phyloP scores from a whole-genome alignment of 768 basidiomycete genomes.

The Auricularia sp. region DNA sequence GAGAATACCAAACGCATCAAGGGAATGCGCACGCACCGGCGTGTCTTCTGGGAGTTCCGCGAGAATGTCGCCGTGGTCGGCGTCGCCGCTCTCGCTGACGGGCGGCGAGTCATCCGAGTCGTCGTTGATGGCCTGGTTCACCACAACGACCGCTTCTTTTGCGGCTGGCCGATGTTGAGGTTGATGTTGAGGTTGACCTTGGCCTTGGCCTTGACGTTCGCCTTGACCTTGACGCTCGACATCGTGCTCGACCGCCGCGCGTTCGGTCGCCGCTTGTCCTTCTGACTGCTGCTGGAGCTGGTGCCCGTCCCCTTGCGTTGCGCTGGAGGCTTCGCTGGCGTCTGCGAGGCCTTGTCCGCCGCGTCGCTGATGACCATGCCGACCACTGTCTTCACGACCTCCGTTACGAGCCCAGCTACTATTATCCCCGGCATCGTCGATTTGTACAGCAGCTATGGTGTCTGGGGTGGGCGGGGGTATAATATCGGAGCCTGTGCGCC shows the following conservation, averaged over 20 bases:
- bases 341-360: not conserved
- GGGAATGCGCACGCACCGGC: slow-evolving; percentile 40
- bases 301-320: slow-evolving; percentile 4
- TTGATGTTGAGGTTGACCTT: not conserved
- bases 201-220: not conserved
- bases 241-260: not conserved
- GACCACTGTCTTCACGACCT: not conserved
- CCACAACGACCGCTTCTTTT: not conserved
- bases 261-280: not conserved
- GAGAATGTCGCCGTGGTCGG: slow-evolving; percentile 44
- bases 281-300: not conserved
- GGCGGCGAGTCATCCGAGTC: slow-evolving; percentile 47
- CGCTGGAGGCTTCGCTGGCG: not conserved
- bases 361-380: not conserved
- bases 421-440: not conserved
- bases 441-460: not conserved
- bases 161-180: not conserved
- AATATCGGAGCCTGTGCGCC: no score
- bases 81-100: slow-evolving; percentile 21
- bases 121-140: slow-evolving; percentile 18
- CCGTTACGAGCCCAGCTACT: not conserved
- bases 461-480: not conserved
- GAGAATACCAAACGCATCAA: not conserved
- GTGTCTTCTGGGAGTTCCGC: slow-evolving; percentile 76
- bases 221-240: not conserved